Percentiles rank a stretch among this genome's conserved stretches.
phyloP scores from a whole-genome alignment of 2,329 filamentous ascomycete species.

The Colletotrichum sidae region DNA sequence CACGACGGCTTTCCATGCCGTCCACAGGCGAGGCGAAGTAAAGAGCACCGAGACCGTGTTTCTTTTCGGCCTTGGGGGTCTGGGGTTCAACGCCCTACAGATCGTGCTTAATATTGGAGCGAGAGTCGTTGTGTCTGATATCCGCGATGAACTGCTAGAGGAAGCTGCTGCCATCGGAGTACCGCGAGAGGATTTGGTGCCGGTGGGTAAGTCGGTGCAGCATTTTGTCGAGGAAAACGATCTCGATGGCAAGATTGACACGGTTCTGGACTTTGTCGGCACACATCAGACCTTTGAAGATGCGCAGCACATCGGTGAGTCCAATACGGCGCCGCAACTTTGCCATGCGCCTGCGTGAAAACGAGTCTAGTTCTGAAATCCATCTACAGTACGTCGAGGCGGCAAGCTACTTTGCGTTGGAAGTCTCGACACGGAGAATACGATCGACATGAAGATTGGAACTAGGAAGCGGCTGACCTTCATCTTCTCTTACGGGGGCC shows the following conservation, averaged over 20 bases:
- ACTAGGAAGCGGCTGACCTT: constrained; percentile 54
- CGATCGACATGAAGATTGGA: constrained; percentile 56
- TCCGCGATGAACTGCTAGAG: constrained; percentile 36
- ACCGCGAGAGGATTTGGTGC: constrained; percentile 45
- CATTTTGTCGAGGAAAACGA: constrained; percentile 44
- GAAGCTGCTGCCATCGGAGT: constrained; percentile 44
- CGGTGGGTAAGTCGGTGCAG: constrained; percentile 42
- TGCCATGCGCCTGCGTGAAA: background rate
- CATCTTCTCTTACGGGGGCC: constrained; percentile 57
- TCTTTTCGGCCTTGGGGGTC: constrained; percentile 53
- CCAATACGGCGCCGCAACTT: background rate
- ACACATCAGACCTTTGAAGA: constrained; percentile 51
- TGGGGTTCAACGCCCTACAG: constrained; percentile 55
- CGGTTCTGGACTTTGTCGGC: constrained; percentile 49
- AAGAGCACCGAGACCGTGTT: constrained; percentile 50
- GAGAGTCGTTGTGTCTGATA: constrained; percentile 61
- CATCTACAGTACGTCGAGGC: constrained; percentile 46
- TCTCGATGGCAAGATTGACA: constrained; percentile 41
- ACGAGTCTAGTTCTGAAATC: no score
- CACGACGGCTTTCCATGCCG: constrained; percentile 53
- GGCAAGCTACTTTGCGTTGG: constrained; percentile 54
- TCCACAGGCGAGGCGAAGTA: constrained; percentile 49
- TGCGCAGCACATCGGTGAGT: constrained; percentile 48
- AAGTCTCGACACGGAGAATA: constrained; percentile 52
- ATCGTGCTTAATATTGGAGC: constrained; percentile 52